Base-by-base conservation (phyloP, 192 early-diverging fungal species). In the Pilaira anomala region DNA sequence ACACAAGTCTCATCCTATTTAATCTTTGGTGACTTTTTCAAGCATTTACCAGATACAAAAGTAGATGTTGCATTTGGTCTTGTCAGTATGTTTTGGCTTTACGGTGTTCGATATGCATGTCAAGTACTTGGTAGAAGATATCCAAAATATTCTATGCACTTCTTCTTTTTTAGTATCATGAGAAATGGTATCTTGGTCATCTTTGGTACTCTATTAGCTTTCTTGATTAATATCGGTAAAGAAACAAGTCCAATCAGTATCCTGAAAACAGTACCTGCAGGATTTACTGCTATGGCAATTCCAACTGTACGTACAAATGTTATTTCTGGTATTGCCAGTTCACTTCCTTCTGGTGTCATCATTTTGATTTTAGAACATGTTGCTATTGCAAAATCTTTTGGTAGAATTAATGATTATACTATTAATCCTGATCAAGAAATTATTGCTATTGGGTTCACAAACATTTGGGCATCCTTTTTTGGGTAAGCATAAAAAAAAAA, bases 331-430 rank as follows among this genome's bases (percentile, higher is more conserved):
- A 74, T 85, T 24, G 79, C 79, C 2, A 71, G 77, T 40, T 81
- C 88, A 50, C 57, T 90, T 13, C 81, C 86, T 25, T 81, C 86
- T 16, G 82, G 87, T 16, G 77, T 88, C 30, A 78, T 98, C 7
- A 87, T 96, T 55, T 69, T 87, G 49, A 84, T 98, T 52, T 73
- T 98, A 39, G 95, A 98, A 76, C 94, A 96, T 67, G 88, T 95
- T 68, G 91, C 93, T 24, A 90, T 98, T 65, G 80, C 86, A 56
- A 95, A 95, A 78, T 89, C 89, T 12, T 96, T 93, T 80, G 95
- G 91, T 21, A 82, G 93, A 48, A 69, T 87, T 62, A 91, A 93
- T 76, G 86, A 92, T 54, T 98, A 98, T 78, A 83, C 79, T 24
- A 85, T 85, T 40, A 77, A 75, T 59, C 77, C 90, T 59, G 92